Evolutionary conservation across 2,329 filamentous ascomycete genomes (phyloP), one percentile per base, ranked within the genome.

Genomic region (Raffaelea deltoideospora): DNA sequence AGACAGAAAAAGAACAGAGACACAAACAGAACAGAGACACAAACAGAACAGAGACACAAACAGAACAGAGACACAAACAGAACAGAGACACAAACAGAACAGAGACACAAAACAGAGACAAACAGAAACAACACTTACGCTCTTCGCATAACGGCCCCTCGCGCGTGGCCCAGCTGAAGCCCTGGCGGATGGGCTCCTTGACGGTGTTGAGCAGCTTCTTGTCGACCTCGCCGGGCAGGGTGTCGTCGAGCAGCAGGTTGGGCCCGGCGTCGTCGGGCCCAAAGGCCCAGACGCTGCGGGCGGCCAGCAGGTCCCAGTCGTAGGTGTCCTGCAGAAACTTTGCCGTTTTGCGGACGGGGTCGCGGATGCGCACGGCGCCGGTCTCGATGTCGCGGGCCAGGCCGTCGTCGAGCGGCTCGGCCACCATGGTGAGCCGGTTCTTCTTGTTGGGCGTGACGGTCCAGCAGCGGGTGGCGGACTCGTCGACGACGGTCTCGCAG

Each of bases 401-500:
- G 14, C 90, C 90, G 48, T 92, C 82, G 47, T 98, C 90, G 13
- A 98, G 64, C 24, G 90, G 88, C 56, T 98, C 90, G 4, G 90
- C 90, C 39, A 96, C 82, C 84, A 98, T 95, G 26, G 90, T 96
- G 50, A 98, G 81, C 57, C 93, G 94, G 64, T 98, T 98, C 65
- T 95, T 95, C 63, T 98, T 98, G 64, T 98, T 98, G 3, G 90
- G 90, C 3, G 90, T 96, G 48, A 94, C 76, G 18, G 90, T 88
- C 55, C 95, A 98, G 61, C 90, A 98, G 60, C 95, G 95, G 41
- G 93, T 95, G 17, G 87, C 87, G 15, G 86, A 95, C 47, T 90
- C 93, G 56, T 98, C 90, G 27, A 94, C 86, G 20, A 95, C 88
- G 1, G 90, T 98, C 61, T 98, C 90, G 59, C 86, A 95, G 66